Base-by-base conservation (phyloP, 1,139 yeast species). In the Chernovozyma aurita region DNA sequence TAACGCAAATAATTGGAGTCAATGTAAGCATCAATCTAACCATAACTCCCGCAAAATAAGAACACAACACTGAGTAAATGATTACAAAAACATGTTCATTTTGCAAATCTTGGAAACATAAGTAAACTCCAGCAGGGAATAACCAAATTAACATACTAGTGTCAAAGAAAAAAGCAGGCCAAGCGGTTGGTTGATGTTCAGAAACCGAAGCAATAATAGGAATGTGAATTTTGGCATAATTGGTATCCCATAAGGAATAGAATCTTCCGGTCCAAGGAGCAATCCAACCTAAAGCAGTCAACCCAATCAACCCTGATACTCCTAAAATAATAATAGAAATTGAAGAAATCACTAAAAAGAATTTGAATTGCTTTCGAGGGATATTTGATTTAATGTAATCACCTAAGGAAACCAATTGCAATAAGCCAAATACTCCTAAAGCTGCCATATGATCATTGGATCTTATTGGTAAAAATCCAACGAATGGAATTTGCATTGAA, bases 191-290 rank as follows among this genome's bases (percentile, higher is more conserved):
- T 70, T 94, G 99, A 70, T 94, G 99, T 66, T 94, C 99, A 12
- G 96, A 86, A 35, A 94, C 99, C 3, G 97, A 90, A 1, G 98
- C 98, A 63, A 94, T 94, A 57, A 94, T 94, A 36, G 99, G 99
- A 52, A 94, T 94, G 59, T 94, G 98, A 47, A 92, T 85, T 69
- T 88, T 92, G 44, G 99, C 99, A 55, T 94, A 94, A 57, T 77
- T 85, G 4, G 98, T 92, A 60, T 94, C 98, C 98, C 98, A 94
- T 48, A 94, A 70, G 4, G 97, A 90, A 66, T 94, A 94, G 70
- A 94, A 94, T 63, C 99, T 84, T 47, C 99, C 99, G 17, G 97
- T 88, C 98, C 98, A 94, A 39, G 99, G 99, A 31, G 98, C 97
- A 61, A 94, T 92, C 63, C 84, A 80, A 14, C 97, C 98, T 41